Base-by-base conservation (phyloP, 164 flowering plant species). In the Akebia trifoliata region DNA sequence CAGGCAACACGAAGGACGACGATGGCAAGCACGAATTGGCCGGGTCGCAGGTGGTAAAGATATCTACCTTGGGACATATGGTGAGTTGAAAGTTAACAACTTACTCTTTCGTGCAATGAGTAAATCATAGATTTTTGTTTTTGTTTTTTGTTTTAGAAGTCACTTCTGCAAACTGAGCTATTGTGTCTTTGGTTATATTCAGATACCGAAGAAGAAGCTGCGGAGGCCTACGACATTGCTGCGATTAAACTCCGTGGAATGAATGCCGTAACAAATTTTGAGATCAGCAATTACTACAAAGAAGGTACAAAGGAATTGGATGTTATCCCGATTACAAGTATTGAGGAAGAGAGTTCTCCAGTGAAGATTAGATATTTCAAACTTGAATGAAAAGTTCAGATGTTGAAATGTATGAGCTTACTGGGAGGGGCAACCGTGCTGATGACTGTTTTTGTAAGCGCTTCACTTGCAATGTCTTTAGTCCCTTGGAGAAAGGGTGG, bases 1-100 rank as follows among this genome's bases (percentile, higher is more conserved):
- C 65, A 61, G 65, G 30, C 65, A 61, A 49, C 56, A 65, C 54
- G 65, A 52, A 52, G 65, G 65, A 21, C 44, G 69, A 20, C 54
- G 62, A 12, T 65, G 69, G 69, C 69, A 65, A 59, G 69, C 69
- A 59, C 54, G 69, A 53, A 65, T 65, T 53, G 63, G 63, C 29
- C 46, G 62, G 52, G 59, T 60, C 12, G 69, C 69, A 45, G 63
- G 59, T 38, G 57, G 58, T 53, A 61, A 55, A 61, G 69, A 59
- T 29, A 53, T 59, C 34, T 65, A 65, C 57, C 69, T 65, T 37
- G 69, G 69, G 38, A 65, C 63, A 46, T 65, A 59, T 38, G 63
- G 69, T 65, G 52, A 54, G 63, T 54, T n/a, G n/a, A n/a, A n/a
- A n/a, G n/a, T n/a, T n/a, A n/a, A n/a, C n/a, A n/a, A n/a, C n/a